These are phyloP conservation scores for Eutrema salsugineum DNA, from an alignment of 441 rosid genomes.

Conservation along the genomic window DNA sequence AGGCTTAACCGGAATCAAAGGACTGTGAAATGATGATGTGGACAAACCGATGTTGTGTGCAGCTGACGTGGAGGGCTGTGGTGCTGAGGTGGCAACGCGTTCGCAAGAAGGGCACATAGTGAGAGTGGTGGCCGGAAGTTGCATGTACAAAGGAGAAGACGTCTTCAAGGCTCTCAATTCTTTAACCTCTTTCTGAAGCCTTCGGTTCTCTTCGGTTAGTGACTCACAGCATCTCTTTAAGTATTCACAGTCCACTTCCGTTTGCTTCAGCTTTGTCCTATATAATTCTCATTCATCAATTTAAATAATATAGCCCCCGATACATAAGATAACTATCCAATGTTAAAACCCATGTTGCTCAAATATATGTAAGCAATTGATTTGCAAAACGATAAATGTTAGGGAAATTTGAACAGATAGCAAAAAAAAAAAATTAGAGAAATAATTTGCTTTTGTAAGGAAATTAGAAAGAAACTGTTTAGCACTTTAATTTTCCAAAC, in stretches of 20 bases:
- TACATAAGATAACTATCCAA: neutral
- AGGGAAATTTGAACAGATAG: neutral
- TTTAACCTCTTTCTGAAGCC: slow-evolving; percentile 84
- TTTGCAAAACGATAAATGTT: neutral
- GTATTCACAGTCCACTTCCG: slow-evolving; percentile 95
- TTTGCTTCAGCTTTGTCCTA: slow-evolving; percentile 96
- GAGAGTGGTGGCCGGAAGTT: slow-evolving; percentile 94
- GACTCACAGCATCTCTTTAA: slow-evolving; percentile 89
- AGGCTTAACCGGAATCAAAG: slow-evolving; percentile 24
- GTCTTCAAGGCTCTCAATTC: slow-evolving; percentile 84
- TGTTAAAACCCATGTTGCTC: neutral
- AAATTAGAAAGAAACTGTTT: neutral
- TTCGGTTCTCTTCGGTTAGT: slow-evolving; percentile 84
- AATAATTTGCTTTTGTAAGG: neutral
- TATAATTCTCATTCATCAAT: slow-evolving; percentile 21
- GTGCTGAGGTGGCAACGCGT: slow-evolving; percentile 65
- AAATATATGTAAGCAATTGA: neutral
- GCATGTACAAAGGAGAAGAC: slow-evolving; percentile 82
- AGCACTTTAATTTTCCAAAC: neutral
- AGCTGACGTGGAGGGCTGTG: slow-evolving; percentile 28
- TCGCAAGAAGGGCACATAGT: slow-evolving; percentile 99
- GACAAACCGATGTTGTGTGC: slow-evolving; percentile 6
- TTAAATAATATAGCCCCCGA: neutral
- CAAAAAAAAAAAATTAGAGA: neutral
- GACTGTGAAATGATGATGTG: neutral